A percentile compares a stretch with the other conserved stretches of the same genome.
Evolutionary conservation across 2,329 filamentous ascomycete species (phyloP).

Genomic region (Ophiostoma sp.): DNA sequence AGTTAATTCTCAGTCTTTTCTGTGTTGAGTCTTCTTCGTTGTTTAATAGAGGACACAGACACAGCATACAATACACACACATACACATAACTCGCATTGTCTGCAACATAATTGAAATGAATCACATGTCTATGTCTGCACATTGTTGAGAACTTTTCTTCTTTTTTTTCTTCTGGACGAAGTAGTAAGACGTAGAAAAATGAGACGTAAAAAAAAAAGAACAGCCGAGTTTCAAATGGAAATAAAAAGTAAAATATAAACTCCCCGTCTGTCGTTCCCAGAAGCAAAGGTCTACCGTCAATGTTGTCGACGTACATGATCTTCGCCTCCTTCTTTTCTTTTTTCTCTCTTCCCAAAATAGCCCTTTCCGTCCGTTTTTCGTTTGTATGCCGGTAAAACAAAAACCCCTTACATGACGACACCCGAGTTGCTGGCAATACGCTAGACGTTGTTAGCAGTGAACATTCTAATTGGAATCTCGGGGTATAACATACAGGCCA

Average conservation of each 20-base stretch:
- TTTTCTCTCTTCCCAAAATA: neutral
- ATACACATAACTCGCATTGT: neutral
- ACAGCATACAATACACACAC: neutral
- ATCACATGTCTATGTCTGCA: neutral
- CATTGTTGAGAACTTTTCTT: slow-evolving; percentile 20
- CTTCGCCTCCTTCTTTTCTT: neutral
- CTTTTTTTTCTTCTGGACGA: slow-evolving; percentile 18
- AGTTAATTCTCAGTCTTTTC: neutral
- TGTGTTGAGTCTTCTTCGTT: neutral
- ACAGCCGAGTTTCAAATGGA: slow-evolving; percentile 19
- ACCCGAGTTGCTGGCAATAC: slow-evolving; percentile 99
- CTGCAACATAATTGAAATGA: neutral
- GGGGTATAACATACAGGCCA: slow-evolving; percentile 77
- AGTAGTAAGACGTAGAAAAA: neutral
- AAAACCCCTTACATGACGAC: slow-evolving; percentile 88
- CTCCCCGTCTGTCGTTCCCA: slow-evolving; percentile 12
- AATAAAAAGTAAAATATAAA: slow-evolving; percentile 13
- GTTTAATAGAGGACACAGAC: slow-evolving; percentile 2
- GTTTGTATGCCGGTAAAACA: slow-evolving; percentile 7
- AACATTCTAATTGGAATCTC: neutral
- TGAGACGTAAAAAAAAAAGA: slow-evolving; percentile 9
- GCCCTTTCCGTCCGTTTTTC: slow-evolving; percentile 10
- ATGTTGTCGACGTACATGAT: neutral
- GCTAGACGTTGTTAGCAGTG: slow-evolving; percentile 54
- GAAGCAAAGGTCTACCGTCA: neutral